Base-by-base conservation (phyloP, 345 rosid genomes). In the Corchorus olitorius region DNA sequence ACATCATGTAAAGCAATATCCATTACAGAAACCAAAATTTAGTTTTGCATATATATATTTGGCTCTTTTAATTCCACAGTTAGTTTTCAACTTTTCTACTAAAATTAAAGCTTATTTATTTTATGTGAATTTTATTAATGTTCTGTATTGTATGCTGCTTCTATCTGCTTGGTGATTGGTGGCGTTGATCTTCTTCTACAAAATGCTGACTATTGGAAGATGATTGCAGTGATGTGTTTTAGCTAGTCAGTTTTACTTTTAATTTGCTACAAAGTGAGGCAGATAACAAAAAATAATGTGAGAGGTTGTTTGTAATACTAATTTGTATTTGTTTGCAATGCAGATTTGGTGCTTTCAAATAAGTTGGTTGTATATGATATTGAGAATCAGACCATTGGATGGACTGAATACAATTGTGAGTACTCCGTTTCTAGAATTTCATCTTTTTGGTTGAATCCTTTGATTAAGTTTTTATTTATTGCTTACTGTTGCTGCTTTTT, bases 321-420 rank as follows among this genome's bases (percentile, higher is more conserved):
- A 20, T 27, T 75, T 15, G 65, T 0, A 60, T 61, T 45, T 15
- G 8, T 41, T 72, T 20, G 9, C 43, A 9, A n/a, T 55, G 84
- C 90, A 94, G 98, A 93, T 81, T 83, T 94, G 89, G 93, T 88
- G 81, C 87, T 94, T 55, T 88, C 97, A 4, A 87, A 91, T 83
- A 94, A 89, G 88, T 87, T 94, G 73, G 95, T 94, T 50, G 60
- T 91, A 64, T 94, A 93, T 66, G 96, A 94, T 81, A 66, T 93
- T 6, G 93, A 86, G 68, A 90, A 91, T 20, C 92, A 88, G 81
- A 83, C 81, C 55, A 86, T 94, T 58, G 98, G 98, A 81, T 94
- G 98, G 98, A 83, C 88, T 45, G 89, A 88, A 10, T 84, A 91
- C 83, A 87, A 94, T 82, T 94, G 97, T 94, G 85, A 93, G 98